Evolutionary conservation across 2,329 filamentous ascomycete species (phyloP).

Genomic region (Cladophialophora carrionii): DNA sequence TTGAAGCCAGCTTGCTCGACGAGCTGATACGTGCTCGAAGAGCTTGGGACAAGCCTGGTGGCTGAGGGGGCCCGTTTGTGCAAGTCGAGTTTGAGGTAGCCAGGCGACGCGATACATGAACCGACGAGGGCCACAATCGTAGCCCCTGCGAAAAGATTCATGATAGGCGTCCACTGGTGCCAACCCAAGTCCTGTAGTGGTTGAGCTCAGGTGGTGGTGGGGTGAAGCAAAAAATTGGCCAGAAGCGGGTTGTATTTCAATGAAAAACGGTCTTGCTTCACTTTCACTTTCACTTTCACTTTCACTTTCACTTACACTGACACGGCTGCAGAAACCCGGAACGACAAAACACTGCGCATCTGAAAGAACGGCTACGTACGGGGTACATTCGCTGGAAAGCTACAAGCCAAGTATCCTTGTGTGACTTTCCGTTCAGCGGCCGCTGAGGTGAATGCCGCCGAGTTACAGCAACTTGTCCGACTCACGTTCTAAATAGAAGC

Average conservation of each 20-base stretch:
- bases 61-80: conserved; percentile 7
- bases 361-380: not conserved
- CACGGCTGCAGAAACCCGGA: not conserved
- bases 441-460: not conserved
- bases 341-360: not conserved
- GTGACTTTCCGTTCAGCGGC: not conserved
- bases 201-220: not conserved
- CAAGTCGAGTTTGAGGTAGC: conserved; percentile 29
- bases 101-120: conserved; percentile 27
- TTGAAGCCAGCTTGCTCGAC: conserved; percentile 32
- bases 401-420: not conserved
- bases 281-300: not conserved
- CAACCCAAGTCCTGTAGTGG: not conserved
- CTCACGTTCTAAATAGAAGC: not conserved
- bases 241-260: not conserved
- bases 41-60: conserved; percentile 15
- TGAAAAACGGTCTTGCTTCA: not conserved
- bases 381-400: not conserved
- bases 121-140: conserved; percentile 15
- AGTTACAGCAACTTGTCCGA: not conserved
- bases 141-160: conserved; percentile 13
- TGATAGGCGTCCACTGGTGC: not conserved
- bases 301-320: not conserved
- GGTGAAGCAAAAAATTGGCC: not conserved
- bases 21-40: conserved; percentile 29